Conservation (phyloP, 2,329 filamentous ascomycete genomes). For the Diaporthe sp. region DNA sequence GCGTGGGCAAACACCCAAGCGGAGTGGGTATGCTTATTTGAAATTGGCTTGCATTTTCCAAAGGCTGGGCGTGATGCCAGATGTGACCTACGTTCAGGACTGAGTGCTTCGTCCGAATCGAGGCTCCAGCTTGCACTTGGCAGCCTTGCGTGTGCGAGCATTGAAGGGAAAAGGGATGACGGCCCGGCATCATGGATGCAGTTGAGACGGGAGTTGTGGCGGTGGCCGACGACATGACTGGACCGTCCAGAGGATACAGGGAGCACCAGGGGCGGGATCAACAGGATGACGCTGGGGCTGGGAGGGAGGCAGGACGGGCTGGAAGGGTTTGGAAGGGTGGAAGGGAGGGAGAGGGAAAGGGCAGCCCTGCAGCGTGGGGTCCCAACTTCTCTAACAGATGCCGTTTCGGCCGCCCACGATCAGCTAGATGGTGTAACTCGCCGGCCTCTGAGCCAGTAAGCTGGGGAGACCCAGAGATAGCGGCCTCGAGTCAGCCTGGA, state of each 20-base stretch:
- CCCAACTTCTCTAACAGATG: slow-evolving; percentile 31
- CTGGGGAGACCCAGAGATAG: slow-evolving; percentile 9
- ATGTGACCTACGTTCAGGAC: neutral
- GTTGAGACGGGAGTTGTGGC: slow-evolving; percentile 26
- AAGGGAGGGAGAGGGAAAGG: neutral
- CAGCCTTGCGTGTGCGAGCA: slow-evolving; percentile 10
- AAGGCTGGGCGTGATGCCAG: slow-evolving; percentile 24
- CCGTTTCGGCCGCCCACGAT: slow-evolving; percentile 36
- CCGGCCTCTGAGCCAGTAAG: slow-evolving; percentile 21
- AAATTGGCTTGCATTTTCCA: slow-evolving; percentile 28
- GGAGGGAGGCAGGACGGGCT: neutral
- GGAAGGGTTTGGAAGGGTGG: neutral
- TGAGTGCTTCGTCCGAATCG: slow-evolving; percentile 12
- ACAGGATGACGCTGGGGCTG: slow-evolving; percentile 25
- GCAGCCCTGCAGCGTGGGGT: slow-evolving; percentile 19
- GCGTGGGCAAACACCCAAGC: slow-evolving; percentile 14
- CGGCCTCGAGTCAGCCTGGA: slow-evolving; percentile 26
- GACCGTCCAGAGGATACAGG: neutral
- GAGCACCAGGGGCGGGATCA: slow-evolving; percentile 15
- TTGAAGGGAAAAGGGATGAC: slow-evolving; percentile 11
- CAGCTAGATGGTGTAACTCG: slow-evolving; percentile 38
- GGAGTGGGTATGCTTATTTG: slow-evolving; percentile 19
- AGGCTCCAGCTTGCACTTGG: slow-evolving; percentile 25
- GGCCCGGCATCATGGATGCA: slow-evolving; percentile 31
- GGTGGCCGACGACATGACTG: slow-evolving; percentile 17